A percentile compares a stretch with the other conserved stretches of the same genome.
Conservation (phyloP, 805 yeast genomes). For the Sugiyamaella chiloensis region DNA sequence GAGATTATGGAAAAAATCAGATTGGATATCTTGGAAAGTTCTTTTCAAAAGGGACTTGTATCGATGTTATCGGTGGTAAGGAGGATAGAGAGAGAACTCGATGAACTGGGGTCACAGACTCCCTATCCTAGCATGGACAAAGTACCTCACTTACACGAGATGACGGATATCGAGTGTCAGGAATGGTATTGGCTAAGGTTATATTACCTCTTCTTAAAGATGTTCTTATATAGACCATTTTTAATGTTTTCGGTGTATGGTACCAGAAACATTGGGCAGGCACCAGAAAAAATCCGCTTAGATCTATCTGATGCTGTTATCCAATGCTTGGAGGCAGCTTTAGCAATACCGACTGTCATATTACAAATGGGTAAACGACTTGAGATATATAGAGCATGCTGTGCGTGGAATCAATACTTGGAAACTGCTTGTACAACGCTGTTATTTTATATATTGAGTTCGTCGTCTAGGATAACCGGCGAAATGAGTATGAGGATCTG, state of each 20-base stretch:
- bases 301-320: constrained; percentile 2
- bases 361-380: constrained; percentile 12
- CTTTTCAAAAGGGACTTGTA: constrained; percentile 4
- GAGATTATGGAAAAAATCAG: constrained; percentile 5
- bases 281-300: neutral
- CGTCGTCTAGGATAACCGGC: neutral
- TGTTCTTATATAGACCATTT: constrained; percentile 14
- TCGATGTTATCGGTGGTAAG: constrained; percentile 4
- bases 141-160: constrained; percentile 3
- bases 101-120: constrained; percentile 5
- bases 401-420: constrained; percentile 13
- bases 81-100: constrained; percentile 9
- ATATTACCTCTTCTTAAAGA: constrained; percentile 7
- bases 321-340: constrained; percentile 9
- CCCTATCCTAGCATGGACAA: constrained; percentile 11
- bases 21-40: constrained; percentile 3
- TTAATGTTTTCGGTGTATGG: constrained; percentile 12
- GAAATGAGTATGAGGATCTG: constrained; percentile 15
- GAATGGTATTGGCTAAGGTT: constrained; percentile 18
- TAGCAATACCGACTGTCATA: constrained; percentile 15
- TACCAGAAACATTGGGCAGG: neutral
- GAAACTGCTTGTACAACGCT: constrained; percentile 11
- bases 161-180: constrained; percentile 14
- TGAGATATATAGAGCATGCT: constrained; percentile 1
- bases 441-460: constrained; percentile 12